These are phyloP conservation scores for Lithocarpus polystachyus DNA, from an alignment of 306 rosid genomes.

Conservation along the genomic window DNA sequence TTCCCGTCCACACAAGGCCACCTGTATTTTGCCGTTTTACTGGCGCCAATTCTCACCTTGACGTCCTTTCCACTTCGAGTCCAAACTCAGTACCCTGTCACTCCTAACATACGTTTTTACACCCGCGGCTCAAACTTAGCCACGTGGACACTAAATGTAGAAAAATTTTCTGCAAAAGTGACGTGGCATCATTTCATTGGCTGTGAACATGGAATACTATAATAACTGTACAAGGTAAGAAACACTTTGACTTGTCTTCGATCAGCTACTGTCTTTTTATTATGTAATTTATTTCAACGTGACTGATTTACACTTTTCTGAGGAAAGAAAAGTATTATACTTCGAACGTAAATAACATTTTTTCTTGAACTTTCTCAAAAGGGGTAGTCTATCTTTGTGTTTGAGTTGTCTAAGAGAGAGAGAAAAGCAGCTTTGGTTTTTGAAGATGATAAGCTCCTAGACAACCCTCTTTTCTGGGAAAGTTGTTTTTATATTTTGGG, in stretches of 20 bases:
- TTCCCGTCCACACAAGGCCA: neutral
- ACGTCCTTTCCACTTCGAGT: neutral
- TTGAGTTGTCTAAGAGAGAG: too few species aligned
- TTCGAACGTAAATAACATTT: neutral
- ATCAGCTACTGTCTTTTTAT: too few species aligned
- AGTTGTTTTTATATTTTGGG: too few species aligned
- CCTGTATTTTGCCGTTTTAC: neutral
- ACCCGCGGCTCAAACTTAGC: neutral
- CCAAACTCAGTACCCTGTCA: neutral
- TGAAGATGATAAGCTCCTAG: neutral
- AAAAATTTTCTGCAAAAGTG: neutral
- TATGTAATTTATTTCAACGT: neutral
- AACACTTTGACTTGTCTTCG: neutral
- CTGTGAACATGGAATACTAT: neutral
- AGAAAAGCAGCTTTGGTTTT: neutral
- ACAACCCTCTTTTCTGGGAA: neutral
- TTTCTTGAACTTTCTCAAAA: neutral
- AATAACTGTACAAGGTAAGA: neutral
- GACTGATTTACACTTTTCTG: slow-evolving; percentile 1
- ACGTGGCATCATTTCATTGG: neutral
- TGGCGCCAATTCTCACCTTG: slow-evolving; percentile 28
- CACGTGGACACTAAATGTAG: neutral
- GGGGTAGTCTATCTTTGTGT: neutral
- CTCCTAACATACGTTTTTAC: neutral
- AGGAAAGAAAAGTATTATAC: neutral